Evolutionary conservation across 805 yeast species (phyloP), one percentile per base, ranked within the genome.

Genomic region (Metschnikowia shivogae): DNA sequence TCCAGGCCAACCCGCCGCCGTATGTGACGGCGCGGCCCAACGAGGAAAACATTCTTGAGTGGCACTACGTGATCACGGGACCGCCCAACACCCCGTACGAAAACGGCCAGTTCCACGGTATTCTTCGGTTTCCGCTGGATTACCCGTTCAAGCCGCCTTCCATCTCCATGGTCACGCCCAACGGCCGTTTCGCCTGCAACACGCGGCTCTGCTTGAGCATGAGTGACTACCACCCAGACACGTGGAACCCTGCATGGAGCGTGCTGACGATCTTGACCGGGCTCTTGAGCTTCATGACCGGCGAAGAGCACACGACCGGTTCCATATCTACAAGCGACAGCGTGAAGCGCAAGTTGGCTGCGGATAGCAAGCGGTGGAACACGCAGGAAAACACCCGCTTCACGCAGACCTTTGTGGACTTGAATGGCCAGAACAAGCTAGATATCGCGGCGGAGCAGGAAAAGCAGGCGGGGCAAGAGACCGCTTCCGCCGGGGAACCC

Each of bases 241-340:
- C 85, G 1, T 90, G 98, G 98, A 89, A 90, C 63, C 97, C 98
- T 1, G 89, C 95, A 6, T 90, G 97, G 97, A 81, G 89, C 36
- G 97, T 90, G 22, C 73, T 88, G 29, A 89, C 97, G 0, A 90
- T 90, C 17, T 72, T 90, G 55, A 86, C 82, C 9, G 98, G 97
- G 0, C 69, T 90, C 31, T 70, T 90, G 53, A 87, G 96, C 61
- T 90, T 90, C 59, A 90, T 90, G 98, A 88, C 95, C 0, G 84
- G 93, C 8, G 78, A 79, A 47, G 97, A 90, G 54, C 68, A 77
- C 22, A 87, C 97, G 1, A 84, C 96, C 0, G 97, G 97, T 0
- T 81, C 92, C 7, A 80, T 89, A 10, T 69, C 65, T 7, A 80
- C 96, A 1, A 74, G 84, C 9, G 85, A 77, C 13, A 68, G 65